Evolutionary conservation across 371 early-diverging fungal genomes (phyloP).

Genomic region (Haplosporangium sp.): DNA sequence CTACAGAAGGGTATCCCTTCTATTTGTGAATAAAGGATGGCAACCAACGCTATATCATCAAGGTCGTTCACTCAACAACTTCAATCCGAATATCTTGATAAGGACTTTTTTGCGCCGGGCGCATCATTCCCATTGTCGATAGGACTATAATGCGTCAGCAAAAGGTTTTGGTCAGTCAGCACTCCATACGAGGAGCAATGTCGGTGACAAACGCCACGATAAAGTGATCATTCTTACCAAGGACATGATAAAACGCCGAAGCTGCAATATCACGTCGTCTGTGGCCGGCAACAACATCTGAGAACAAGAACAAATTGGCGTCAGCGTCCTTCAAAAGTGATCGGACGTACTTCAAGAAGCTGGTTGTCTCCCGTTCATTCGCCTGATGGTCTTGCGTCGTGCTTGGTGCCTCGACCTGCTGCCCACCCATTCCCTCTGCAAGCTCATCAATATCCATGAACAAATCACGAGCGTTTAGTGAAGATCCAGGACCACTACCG

Average conservation of each 20-base stretch:
- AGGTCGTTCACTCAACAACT: not conserved
- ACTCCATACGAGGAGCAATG: no score
- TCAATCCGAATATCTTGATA: slow-evolving; percentile 22
- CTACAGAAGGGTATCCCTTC: no score
- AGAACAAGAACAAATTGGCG: slow-evolving; percentile 16
- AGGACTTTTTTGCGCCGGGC: slow-evolving; percentile 14
- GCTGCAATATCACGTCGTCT: slow-evolving; percentile 36
- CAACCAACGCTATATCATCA: no score
- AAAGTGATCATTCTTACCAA: slow-evolving; percentile 13
- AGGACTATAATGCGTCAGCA: slow-evolving; percentile 9
- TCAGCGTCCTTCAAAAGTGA: slow-evolving; percentile 17
- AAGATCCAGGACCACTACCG: slow-evolving; percentile 5
- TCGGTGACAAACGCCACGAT: no score
- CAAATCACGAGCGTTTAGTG: slow-evolving; percentile 2
- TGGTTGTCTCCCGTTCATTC: slow-evolving; percentile 36
- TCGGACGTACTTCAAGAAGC: slow-evolving; percentile 29
- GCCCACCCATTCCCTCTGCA: not conserved
- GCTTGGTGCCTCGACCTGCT: not conserved
- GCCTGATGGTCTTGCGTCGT: slow-evolving; percentile 10
- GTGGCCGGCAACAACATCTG: slow-evolving; percentile 23
- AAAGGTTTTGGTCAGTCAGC: no score
- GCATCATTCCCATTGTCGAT: slow-evolving; percentile 22
- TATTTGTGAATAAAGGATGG: no score
- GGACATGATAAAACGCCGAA: slow-evolving; percentile 44
- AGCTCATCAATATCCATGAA: not conserved